Conservation (phyloP, 805 yeast species). For the Wickerhamiella bombiphila region DNA sequence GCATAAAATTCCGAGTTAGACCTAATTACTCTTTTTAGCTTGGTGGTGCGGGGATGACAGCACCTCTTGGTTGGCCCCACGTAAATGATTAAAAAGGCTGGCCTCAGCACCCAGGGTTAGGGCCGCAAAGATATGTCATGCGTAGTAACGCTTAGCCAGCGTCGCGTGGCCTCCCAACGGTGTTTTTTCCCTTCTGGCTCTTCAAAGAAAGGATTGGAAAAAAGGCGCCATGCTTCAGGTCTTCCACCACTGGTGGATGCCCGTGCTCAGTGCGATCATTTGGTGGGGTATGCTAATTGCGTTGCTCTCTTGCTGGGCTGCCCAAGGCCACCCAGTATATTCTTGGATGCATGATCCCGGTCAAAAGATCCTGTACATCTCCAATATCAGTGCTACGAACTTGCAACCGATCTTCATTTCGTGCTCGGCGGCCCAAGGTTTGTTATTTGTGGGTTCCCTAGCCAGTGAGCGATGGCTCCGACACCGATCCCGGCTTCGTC, state of each 20-base stretch:
- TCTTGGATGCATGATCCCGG: slow-evolving; percentile 33
- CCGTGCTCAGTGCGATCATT: slow-evolving; percentile 47
- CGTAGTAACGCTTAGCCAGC: neutral
- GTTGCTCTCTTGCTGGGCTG: slow-evolving; percentile 61
- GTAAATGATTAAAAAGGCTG: no score
- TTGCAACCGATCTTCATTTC: slow-evolving; percentile 72
- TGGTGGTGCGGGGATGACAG: no score
- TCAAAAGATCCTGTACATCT: slow-evolving; percentile 46
- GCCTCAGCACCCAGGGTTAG: no score
- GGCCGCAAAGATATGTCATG: neutral
- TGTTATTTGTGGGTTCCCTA: slow-evolving; percentile 51
- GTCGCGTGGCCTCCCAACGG: no score
- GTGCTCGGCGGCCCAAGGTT: slow-evolving; percentile 64
- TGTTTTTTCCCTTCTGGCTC: no score
- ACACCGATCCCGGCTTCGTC: slow-evolving; percentile 39
- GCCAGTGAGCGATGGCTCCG: slow-evolving; percentile 51
- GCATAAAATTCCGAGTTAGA: no score
- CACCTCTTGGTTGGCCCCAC: no score
- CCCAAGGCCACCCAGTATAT: slow-evolving; percentile 64
- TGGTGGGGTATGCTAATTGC: slow-evolving; percentile 93
- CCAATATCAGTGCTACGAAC: slow-evolving; percentile 79
- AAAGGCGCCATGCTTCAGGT: slow-evolving; percentile 17
- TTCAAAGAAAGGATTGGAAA: no score
- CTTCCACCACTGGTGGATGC: slow-evolving; percentile 33
- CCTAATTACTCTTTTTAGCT: no score